Evolutionary conservation across 371 early-diverging fungal species (phyloP).

Genomic region (Mucor lusitanicus): DNA sequence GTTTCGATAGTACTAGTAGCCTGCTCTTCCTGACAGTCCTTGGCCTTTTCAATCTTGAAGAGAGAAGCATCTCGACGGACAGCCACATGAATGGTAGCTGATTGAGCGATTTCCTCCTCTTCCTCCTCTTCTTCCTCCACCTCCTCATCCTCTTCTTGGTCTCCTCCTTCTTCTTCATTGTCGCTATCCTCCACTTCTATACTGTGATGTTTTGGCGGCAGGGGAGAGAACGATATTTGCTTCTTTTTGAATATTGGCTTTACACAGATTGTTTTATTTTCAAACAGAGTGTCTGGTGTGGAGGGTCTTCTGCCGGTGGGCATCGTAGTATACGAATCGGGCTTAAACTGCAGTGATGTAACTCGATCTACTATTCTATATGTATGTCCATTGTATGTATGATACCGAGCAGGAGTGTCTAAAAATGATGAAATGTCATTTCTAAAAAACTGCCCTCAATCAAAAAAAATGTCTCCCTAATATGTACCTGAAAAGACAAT

Average conservation of each 20-base stretch:
- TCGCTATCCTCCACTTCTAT: neutral
- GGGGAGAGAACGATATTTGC: neutral
- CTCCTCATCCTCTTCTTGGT: neutral
- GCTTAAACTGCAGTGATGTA: constrained; percentile 8
- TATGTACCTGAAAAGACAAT: constrained; percentile 7
- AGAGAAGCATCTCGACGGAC: constrained; percentile 22
- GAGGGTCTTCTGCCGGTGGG: constrained; percentile 1
- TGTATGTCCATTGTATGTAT: constrained; percentile 13
- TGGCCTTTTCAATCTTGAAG: constrained; percentile 17
- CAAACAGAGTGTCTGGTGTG: neutral
- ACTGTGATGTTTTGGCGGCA: neutral
- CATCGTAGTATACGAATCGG: neutral
- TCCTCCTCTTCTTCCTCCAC: constrained; percentile 2
- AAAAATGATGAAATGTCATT: neutral
- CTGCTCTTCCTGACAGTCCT: neutral
- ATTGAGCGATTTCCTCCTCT: neutral
- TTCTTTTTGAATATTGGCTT: neutral
- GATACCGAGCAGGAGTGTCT: constrained; percentile 3
- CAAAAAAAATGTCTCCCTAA: neutral
- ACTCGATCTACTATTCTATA: constrained; percentile 12
- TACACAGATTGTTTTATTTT: neutral
- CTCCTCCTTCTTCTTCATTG: neutral
- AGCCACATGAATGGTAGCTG: constrained; percentile 16
- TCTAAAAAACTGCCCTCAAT: neutral
- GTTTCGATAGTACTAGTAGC: neutral